Conservation (phyloP, 1,284 basidiomycete genomes). For the Austropuccinia psidii region DNA sequence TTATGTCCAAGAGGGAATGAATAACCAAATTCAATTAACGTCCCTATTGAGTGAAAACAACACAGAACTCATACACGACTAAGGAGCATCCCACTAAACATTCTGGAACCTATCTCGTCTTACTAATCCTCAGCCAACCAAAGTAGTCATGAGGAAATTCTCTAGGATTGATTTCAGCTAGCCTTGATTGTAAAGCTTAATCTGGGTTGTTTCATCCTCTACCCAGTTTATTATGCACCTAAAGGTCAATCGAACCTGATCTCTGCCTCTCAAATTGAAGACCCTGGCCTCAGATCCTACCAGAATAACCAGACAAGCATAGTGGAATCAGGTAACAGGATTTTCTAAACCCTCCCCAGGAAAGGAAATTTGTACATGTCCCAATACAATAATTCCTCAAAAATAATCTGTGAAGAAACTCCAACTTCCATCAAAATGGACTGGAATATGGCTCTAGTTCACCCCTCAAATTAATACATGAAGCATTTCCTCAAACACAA, state of each 20-base stretch:
- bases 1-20: too few relatives aligned
- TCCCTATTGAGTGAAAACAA: too few relatives aligned
- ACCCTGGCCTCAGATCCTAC: neutral
- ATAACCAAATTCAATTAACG: too few relatives aligned
- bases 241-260: neutral
- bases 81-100: too few relatives aligned
- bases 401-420: too few relatives aligned
- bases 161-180: too few relatives aligned
- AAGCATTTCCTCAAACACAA: neutral
- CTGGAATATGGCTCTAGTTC: neutral
- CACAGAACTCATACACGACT: too few relatives aligned
- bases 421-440: neutral
- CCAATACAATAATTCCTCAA: too few relatives aligned
- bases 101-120: too few relatives aligned
- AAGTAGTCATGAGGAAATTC: too few relatives aligned
- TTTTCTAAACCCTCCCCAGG: neutral
- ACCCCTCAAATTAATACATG: neutral
- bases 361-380: neutral
- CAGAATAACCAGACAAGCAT: neutral
- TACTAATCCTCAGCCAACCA: too few relatives aligned
- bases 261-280: slow-evolving; percentile 1
- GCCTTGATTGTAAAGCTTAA: neutral
- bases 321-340: neutral
- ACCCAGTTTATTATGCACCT: neutral
- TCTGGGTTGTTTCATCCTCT: neutral